Conservation (phyloP, 2,329 filamentous ascomycete species). For the Passalora sequoiae region DNA sequence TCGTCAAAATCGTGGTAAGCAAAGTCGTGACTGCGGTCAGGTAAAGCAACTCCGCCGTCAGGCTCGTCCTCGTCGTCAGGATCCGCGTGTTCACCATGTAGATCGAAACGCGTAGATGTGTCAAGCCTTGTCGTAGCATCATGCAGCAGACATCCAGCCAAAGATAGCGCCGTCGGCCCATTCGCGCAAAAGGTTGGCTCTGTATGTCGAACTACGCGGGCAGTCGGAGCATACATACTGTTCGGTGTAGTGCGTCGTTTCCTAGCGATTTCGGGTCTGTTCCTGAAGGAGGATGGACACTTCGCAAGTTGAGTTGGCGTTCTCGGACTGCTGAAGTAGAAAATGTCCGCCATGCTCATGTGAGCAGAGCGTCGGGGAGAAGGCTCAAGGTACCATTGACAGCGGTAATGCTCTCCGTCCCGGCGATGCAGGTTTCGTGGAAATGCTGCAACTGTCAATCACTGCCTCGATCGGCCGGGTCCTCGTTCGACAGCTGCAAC, state of each 20-base stretch:
- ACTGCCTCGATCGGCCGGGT: constrained; percentile 13
- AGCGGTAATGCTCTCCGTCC: constrained; percentile 5
- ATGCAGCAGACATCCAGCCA: constrained; percentile 14
- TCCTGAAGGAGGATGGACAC: constrained; percentile 13
- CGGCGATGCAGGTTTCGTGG: constrained; percentile 13
- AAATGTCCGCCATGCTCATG: constrained; percentile 22
- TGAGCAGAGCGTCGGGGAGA: constrained; percentile 5
- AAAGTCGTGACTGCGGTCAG: neutral
- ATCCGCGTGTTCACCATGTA: constrained; percentile 10
- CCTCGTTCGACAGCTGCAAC: constrained; percentile 15
- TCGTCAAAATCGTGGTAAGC: neutral
- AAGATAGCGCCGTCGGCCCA: constrained; percentile 15
- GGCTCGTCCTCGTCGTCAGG: constrained; percentile 10
- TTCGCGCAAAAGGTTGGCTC: constrained; percentile 27
- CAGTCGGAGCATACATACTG: constrained; percentile 20
- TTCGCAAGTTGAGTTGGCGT: constrained; percentile 13
- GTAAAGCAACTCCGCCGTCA: constrained; percentile 12
- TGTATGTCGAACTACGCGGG: constrained; percentile 27
- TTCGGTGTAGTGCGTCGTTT: constrained; percentile 15
- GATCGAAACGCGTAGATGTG: constrained; percentile 4
- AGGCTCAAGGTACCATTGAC: constrained; percentile 1
- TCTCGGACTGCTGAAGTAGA: constrained; percentile 25
- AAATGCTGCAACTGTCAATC: constrained; percentile 7
- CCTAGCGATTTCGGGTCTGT: constrained; percentile 14
- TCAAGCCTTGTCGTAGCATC: constrained; percentile 8